Evolutionary conservation across 2,329 filamentous ascomycete genomes (phyloP).

Genomic region (Rhynchosporium graminicola): DNA sequence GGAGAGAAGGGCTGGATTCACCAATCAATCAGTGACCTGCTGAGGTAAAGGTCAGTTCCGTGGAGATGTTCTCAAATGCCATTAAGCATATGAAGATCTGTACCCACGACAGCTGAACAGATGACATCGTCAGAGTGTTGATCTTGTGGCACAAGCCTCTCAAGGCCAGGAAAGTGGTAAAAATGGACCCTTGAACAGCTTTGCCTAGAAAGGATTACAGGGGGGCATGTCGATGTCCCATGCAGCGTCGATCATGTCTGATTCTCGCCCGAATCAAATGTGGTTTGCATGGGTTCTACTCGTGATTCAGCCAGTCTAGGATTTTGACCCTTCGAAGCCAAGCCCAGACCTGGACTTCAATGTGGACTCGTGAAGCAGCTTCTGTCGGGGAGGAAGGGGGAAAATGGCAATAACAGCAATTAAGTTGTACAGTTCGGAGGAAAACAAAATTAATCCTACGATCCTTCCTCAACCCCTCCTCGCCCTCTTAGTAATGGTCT

Average conservation of each 20-base stretch:
- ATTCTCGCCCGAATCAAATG: constrained; percentile 8
- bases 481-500: background rate
- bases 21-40: too few species aligned
- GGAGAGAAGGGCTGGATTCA: too few species aligned
- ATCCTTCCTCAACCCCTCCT: background rate
- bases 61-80: background rate
- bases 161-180: constrained; percentile 12
- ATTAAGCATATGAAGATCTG: constrained; percentile 14
- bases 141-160: constrained; percentile 18
- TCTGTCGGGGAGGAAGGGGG: background rate
- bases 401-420: background rate
- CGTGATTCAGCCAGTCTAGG: background rate
- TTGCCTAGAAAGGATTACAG: background rate
- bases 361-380: background rate
- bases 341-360: background rate
- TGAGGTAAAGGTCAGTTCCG: background rate
- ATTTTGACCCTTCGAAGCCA: background rate
- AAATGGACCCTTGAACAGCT: background rate
- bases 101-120: constrained; percentile 18
- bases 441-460: background rate
- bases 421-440: background rate
- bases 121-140: background rate
- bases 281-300: background rate
- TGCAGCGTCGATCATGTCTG: background rate
- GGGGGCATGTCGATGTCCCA: background rate